Base-by-base conservation (phyloP, 2,329 filamentous ascomycete species). In the Alternaria arbusti region DNA sequence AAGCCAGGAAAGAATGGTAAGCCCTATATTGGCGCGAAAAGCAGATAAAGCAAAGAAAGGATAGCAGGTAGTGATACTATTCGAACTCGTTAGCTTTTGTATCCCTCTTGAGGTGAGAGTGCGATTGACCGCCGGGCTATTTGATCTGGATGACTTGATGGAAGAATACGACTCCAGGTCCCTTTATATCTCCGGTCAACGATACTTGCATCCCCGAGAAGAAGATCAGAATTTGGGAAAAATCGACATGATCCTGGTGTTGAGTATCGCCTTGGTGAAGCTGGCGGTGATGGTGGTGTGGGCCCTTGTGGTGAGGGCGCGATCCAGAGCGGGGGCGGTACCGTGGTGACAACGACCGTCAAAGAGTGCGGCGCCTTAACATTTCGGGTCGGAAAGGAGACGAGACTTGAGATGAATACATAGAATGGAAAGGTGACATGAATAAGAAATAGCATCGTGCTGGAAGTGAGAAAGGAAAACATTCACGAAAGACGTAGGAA, bases 131-230 rank as follows among this genome's bases (percentile, higher is more conserved):
- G n/a, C 54, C 46, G 54, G n/a, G 43, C 54, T 20, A 32, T 30
- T 28, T 11, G 17, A 47, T 57, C 54, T 57, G 54, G 25, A 57
- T 57, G 43, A 47, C 54, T 57, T 49, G 54, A 57, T 57, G 54
- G 20, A 49, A 26, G 43, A 28, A 22, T 32, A 17, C 13, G 1
- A n/a, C 6, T 4, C 5, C 32, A 11, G 3, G 12, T 47, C 17
- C 23, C 17, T 44, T 46, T 15, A 28, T 25, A 28, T 15, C 8
- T 22, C n/a, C 9, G 15, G 23, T 17, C 26, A 2, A 17, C 10
- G 54, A 46, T 7, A 20, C 12, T 17, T 32, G 20, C 9, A 5
- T 13, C 3, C 32, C 8, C 6, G 12, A 11, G 17, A 20, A 23
- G 12, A 17, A 1, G 10, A 22, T 32, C 10, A 2, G 7, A 6